Percentiles rank a stretch among this genome's conserved stretches.
Conservation (phyloP, 202 grass and related monocot genomes). For the Digitaria exilis region DNA sequence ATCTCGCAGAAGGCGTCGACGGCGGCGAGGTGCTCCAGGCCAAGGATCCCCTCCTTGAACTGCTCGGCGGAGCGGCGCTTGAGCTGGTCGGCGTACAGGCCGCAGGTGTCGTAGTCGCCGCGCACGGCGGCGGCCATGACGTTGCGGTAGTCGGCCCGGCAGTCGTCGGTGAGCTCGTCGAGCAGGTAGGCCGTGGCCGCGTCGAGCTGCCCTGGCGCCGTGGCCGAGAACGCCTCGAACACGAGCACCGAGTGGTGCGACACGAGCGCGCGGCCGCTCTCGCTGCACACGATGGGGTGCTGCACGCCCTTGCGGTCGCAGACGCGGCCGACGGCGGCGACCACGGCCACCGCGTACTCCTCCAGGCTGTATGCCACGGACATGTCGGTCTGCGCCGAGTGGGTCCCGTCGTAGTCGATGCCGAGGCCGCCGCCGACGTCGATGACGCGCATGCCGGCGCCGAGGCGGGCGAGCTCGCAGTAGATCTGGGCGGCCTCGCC, state of each 20-base stretch:
- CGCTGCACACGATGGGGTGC: slow-evolving; percentile 88
- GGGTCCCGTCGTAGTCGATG: slow-evolving; percentile 86
- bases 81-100: slow-evolving; percentile 72
- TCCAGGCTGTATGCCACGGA: slow-evolving; percentile 83
- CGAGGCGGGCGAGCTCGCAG: slow-evolving; percentile 90
- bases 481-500: slow-evolving; percentile 91
- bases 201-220: slow-evolving; percentile 42
- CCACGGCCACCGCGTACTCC: slow-evolving; percentile 80
- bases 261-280: slow-evolving; percentile 88
- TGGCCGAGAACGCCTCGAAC: slow-evolving; percentile 79
- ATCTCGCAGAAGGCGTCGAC: slow-evolving; percentile 90
- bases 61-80: slow-evolving; percentile 76
- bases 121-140: slow-evolving; percentile 66
- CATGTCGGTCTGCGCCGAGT: slow-evolving; percentile 82
- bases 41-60: slow-evolving; percentile 78
- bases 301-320: slow-evolving; percentile 76
- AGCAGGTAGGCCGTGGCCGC: slow-evolving; percentile 52
- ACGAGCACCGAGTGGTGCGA: slow-evolving; percentile 93
- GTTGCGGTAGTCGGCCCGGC: slow-evolving; percentile 75
- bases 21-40: slow-evolving; percentile 81
- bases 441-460: slow-evolving; percentile 77
- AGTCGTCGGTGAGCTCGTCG: slow-evolving; percentile 79
- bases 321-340: slow-evolving; percentile 62
- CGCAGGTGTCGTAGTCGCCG: slow-evolving; percentile 72
- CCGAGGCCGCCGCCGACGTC: slow-evolving; percentile 85